Conservation (phyloP, 495 filamentous ascomycete species). For the Hypoxylon rickii region DNA sequence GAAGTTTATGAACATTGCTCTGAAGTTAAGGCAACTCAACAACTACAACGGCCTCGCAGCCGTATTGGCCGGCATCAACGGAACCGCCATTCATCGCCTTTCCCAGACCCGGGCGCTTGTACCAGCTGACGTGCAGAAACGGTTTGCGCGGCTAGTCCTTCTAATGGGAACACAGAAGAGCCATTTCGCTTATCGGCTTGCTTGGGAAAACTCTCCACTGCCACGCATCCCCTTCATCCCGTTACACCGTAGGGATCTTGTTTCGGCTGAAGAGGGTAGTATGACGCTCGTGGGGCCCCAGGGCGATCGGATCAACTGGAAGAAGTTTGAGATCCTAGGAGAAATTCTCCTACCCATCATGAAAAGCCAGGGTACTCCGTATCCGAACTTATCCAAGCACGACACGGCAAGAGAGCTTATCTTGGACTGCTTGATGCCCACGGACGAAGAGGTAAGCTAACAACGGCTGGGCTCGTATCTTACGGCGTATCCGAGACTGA, state of each 20-base stretch:
- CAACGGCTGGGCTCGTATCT: background rate
- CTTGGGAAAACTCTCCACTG: conserved; percentile 91
- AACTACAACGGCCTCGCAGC: conserved; percentile 97
- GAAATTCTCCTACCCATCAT: conserved; percentile 89
- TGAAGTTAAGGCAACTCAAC: conserved; percentile 86
- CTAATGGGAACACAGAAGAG: conserved; percentile 91
- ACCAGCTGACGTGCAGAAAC: conserved; percentile 66
- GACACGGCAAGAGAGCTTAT: conserved; percentile 72
- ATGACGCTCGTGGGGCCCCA: conserved; percentile 80
- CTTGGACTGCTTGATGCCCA: conserved; percentile 63
- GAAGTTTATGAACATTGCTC: conserved; percentile 87
- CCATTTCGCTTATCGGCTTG: conserved; percentile 91
- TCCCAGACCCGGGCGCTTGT: conserved; percentile 80
- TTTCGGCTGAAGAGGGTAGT: conserved; percentile 91
- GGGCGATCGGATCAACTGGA: conserved; percentile 87
- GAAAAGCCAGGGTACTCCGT: conserved; percentile 84
- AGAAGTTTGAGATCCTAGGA: conserved; percentile 95
- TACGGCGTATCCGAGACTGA: conserved; percentile 31
- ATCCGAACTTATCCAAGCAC: conserved; percentile 68
- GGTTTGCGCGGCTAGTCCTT: conserved; percentile 86
- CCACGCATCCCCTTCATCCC: conserved; percentile 94
- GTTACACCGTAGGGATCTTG: conserved; percentile 85
- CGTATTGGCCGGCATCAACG: conserved; percentile 89
- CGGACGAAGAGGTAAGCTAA: conserved; percentile 62
- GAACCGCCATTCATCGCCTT: conserved; percentile 84